Percentiles rank a stretch among this genome's conserved stretches.
These are phyloP conservation scores for Raphanus hybrid DNA, from an alignment of 441 rosid genomes.

Conservation along the genomic window DNA sequence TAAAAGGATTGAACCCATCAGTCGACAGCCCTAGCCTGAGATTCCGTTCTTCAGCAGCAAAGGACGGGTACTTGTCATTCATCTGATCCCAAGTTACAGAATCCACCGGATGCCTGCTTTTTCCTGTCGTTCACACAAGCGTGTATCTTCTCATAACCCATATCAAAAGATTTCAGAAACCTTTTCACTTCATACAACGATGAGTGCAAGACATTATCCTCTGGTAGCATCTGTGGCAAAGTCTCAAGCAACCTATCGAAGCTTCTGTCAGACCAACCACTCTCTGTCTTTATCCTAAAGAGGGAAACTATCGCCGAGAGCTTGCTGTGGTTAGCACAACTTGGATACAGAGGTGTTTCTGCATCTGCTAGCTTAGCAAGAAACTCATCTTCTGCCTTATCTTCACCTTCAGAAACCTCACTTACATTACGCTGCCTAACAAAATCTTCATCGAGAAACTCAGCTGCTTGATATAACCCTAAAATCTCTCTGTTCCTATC, in stretches of 20 bases:
- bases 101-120: background rate
- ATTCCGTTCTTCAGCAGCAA: background rate
- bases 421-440: background rate
- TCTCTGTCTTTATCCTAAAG: background rate
- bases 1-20: slow-evolving; percentile 11
- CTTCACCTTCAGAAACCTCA: background rate
- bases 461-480: slow-evolving; percentile 6
- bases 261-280: background rate
- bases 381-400: background rate
- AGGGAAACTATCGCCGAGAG: background rate
- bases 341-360: background rate
- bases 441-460: background rate
- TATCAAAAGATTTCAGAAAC: background rate
- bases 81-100: background rate
- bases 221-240: background rate
- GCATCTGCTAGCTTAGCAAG: background rate
- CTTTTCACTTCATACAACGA: background rate
- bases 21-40: background rate
- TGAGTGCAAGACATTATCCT: background rate
- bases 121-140: background rate
- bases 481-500: background rate
- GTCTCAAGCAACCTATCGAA: background rate
- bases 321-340: background rate
- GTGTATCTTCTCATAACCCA: background rate
- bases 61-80: background rate